A percentile compares a stretch with the other conserved stretches of the same genome.
Evolutionary conservation across 1,284 basidiomycete genomes (phyloP).

Genomic region (Chondrostereum purpureum): DNA sequence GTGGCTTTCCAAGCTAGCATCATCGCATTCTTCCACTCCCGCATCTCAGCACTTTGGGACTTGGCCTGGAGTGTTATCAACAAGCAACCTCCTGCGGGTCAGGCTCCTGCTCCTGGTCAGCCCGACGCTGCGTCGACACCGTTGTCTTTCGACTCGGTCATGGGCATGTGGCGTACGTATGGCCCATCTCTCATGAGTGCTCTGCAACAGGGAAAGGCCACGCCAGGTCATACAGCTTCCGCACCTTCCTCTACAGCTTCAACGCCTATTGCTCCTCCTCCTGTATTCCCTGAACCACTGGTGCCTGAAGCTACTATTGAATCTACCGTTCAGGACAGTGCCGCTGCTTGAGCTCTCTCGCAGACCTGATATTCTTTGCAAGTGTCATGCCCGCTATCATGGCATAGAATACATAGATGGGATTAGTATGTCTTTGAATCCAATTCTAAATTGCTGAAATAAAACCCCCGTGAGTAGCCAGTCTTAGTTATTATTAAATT

Average conservation of each 20-base stretch:
- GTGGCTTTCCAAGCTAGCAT: constrained; percentile 44
- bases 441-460: no score
- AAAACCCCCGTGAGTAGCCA: no score
- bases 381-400: no score
- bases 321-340: no score
- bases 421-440: no score
- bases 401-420: no score
- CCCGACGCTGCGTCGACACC: constrained; percentile 10
- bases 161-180: constrained; percentile 32
- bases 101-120: constrained; percentile 16
- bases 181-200: constrained; percentile 25
- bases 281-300: no score
- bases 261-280: constrained; percentile 14
- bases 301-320: no score
- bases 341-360: no score
- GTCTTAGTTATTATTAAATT: no score
- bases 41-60: constrained; percentile 41
- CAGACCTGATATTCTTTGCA: no score
- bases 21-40: constrained; percentile 44
- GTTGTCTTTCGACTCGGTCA: constrained; percentile 22
- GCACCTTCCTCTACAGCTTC: constrained; percentile 11
- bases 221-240: constrained; percentile 4
- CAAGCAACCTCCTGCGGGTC: constrained; percentile 26
- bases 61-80: constrained; percentile 36
- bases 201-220: constrained; percentile 13